Percentiles rank a stretch among this genome's conserved stretches.
Conservation (phyloP, 306 rosid genomes). For the Glycine soja region DNA sequence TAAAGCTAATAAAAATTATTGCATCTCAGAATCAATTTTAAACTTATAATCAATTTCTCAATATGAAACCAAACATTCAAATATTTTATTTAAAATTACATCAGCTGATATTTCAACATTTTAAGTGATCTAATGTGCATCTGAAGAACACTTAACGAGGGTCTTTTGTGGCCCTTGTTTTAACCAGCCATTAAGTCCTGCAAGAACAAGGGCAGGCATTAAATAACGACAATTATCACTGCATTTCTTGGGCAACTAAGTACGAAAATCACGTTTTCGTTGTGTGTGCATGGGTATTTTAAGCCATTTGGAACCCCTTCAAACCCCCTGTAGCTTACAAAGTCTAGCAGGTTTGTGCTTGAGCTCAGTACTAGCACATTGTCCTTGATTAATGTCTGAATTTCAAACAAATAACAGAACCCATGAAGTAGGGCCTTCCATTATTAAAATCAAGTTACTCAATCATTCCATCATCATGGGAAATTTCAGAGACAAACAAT, state of each 20-base stretch:
- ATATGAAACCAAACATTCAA: no score
- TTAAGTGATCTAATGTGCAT: no score
- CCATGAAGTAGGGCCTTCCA: neutral
- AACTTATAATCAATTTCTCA: no score
- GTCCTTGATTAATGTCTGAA: no score
- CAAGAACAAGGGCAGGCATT: neutral
- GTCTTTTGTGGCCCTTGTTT: no score
- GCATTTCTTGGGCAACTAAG: neutral
- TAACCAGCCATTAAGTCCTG: neutral
- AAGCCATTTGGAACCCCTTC: neutral
- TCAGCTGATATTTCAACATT: no score
- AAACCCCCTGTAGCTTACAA: neutral
- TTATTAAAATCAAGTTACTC: conserved; percentile 15
- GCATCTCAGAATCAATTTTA: no score
- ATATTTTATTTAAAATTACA: no score
- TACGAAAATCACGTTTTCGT: neutral
- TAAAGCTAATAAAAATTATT: no score
- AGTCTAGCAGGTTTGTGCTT: neutral
- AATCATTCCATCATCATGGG: conserved; percentile 1
- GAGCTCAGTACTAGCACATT: neutral
- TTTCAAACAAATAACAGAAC: neutral
- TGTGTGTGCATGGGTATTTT: neutral
- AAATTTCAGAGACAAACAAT: neutral
- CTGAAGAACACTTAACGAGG: no score
- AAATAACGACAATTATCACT: neutral